phyloP scores from a whole-genome alignment of 192 early-diverging fungal species.

The Coemansia asiatica region DNA sequence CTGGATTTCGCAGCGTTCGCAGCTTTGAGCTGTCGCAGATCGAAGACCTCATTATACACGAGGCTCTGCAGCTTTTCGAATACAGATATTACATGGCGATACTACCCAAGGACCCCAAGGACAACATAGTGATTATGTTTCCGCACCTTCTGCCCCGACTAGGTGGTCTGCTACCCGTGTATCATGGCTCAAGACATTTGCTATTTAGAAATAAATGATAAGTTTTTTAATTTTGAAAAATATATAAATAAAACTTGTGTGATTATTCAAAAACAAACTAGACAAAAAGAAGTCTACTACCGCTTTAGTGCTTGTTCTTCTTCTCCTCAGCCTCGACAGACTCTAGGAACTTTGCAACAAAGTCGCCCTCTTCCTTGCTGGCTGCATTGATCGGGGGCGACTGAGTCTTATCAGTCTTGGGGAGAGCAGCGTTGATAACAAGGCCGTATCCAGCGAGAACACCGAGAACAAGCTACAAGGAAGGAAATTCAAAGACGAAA shows the following conservation, averaged over 20 bases:
- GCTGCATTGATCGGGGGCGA: slow-evolving; percentile 50
- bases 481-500: neutral
- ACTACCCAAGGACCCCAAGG: slow-evolving; percentile 23
- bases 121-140: slow-evolving; percentile 43
- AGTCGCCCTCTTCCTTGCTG: slow-evolving; percentile 50
- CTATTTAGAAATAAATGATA: slow-evolving; percentile 12
- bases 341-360: slow-evolving; percentile 56
- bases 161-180: slow-evolving; percentile 34
- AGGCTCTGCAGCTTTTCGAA: slow-evolving; percentile 45
- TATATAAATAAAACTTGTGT: neutral
- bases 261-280: neutral
- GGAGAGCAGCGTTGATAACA: slow-evolving; percentile 35
- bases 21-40: slow-evolving; percentile 40
- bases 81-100: slow-evolving; percentile 55
- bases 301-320: slow-evolving; percentile 19
- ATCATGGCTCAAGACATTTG: slow-evolving; percentile 40
- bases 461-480: slow-evolving; percentile 50
- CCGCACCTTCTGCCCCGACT: slow-evolving; percentile 43
- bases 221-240: slow-evolving; percentile 1
- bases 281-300: neutral
- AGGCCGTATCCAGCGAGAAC: slow-evolving; percentile 46
- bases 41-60: slow-evolving; percentile 45
- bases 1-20: slow-evolving; percentile 29
- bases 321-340: slow-evolving; percentile 50
- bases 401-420: slow-evolving; percentile 51